Evolutionary conservation across 345 rosid genomes (phyloP), one percentile per base, ranked within the genome.

Genomic region (Noccaea bulbosa): DNA sequence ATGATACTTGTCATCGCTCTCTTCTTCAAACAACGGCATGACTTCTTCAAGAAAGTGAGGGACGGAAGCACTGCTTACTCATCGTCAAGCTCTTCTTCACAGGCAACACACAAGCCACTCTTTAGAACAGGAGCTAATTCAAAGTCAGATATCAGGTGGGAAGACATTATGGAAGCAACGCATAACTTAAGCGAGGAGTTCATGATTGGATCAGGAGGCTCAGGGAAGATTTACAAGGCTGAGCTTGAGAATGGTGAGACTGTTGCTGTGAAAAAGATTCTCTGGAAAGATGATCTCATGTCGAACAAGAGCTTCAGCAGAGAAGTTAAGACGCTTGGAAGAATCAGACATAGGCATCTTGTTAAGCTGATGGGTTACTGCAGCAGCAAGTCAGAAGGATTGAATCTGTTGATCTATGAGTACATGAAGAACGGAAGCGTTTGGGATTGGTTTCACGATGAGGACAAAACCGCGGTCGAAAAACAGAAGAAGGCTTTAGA

Each of bases 351-450:
- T 78, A 83, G 97, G 72, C 93, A 83, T 78, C 79, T 94, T 15
- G 96, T 91, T 81, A 94, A 94, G 85, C 71, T 94, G 73, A 73
- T 85, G 79, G 99, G 99, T 43, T 83, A 89, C 77, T 88, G 95
- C 70, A 82, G 91, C 80, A 87, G 83, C 77, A 80, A 62, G 67
- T 75, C 72, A 33, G 87, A 83, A 24, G 96, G 95, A 32, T 77
- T 81, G 32, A 94, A 88, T 79, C 83, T 94, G 51, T 76, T 94
- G 82, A 86, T 94, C 38, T 91, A 94, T 30, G 97, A 94, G 76
- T 91, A 84, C 74, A 94, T 94, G 99, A 83, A 84, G 84, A 94
- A 94, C 2, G 98, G 98, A 60, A 94, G 99, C 17, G 78, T 88
- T 27, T 91, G 96, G 96, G 98, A 94, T 77, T 91, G 98, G 97